phyloP scores from a whole-genome alignment of 2,329 filamentous ascomycete species.

The Monosporascus sp. region DNA sequence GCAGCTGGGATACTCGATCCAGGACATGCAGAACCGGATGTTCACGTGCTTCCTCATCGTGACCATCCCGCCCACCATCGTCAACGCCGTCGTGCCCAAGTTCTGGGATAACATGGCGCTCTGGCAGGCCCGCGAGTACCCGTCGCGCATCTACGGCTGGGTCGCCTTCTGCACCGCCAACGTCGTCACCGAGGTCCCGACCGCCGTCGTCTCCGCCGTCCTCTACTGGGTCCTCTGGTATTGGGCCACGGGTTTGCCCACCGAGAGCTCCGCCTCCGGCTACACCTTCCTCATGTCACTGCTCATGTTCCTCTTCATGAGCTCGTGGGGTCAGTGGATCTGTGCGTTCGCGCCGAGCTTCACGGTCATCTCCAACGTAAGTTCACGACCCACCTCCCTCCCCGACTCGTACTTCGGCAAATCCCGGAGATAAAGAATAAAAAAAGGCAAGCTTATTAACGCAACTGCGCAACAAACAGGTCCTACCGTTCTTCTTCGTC shows the following conservation, averaged over 20 bases:
- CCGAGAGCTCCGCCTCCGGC: conserved; percentile 58
- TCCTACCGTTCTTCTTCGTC: conserved; percentile 76
- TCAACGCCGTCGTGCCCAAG: conserved; percentile 71
- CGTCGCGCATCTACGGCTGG: conserved; percentile 72
- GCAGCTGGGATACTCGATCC: conserved; percentile 57
- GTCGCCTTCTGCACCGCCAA: conserved; percentile 70
- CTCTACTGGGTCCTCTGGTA: conserved; percentile 76
- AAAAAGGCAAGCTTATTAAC: not conserved
- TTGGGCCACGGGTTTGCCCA: conserved; percentile 65
- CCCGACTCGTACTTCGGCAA: not conserved
- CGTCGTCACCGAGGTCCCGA: conserved; percentile 67
- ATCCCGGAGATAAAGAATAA: not conserved
- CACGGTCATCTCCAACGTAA: conserved; percentile 67
- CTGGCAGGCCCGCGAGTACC: conserved; percentile 69
- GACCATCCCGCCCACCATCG: conserved; percentile 61
- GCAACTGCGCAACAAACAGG: conserved; percentile 20
- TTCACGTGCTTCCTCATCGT: conserved; percentile 66
- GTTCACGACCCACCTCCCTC: conserved; percentile 11
- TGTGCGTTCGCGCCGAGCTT: conserved; percentile 75
- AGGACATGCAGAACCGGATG: conserved; percentile 71
- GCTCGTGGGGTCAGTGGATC: conserved; percentile 78
- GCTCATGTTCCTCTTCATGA: conserved; percentile 71
- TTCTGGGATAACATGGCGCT: conserved; percentile 69
- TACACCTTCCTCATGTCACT: conserved; percentile 76
- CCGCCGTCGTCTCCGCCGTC: conserved; percentile 56